A percentile compares a stretch with the other conserved stretches of the same genome.
phyloP scores from a whole-genome alignment of 805 yeast genomes.

The Metschnikowia hibisci region DNA sequence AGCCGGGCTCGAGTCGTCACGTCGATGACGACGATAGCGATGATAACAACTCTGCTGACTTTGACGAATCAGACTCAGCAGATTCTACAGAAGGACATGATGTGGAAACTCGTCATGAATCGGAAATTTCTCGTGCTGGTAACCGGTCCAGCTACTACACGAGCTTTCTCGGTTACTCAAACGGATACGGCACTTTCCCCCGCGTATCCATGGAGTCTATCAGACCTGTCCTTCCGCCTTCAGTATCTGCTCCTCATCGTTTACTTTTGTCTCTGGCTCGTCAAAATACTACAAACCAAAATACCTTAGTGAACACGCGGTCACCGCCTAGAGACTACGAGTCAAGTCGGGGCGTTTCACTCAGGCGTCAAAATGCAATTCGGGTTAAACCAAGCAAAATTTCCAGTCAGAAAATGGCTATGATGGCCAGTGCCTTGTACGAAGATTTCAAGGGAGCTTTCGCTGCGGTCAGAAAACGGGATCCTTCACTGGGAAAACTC shows the following conservation, averaged over 20 bases:
- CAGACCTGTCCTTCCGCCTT: not conserved
- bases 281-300: constrained; percentile 21
- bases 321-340: not conserved
- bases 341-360: constrained; percentile 19
- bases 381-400: constrained; percentile 12
- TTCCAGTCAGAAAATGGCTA: not conserved
- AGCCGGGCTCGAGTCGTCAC: not conserved
- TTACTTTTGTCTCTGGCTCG: constrained; percentile 27
- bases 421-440: constrained; percentile 6
- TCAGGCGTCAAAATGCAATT: constrained; percentile 34
- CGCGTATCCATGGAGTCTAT: not conserved
- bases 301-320: constrained; percentile 12
- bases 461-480: constrained; percentile 4
- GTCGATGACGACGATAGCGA: constrained; percentile 3
- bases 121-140: not conserved
- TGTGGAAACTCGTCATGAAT: too few relatives aligned
- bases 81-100: constrained; percentile 7
- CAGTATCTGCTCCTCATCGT: constrained; percentile 11
- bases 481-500: constrained; percentile 8
- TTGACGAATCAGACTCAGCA: constrained; percentile 7
- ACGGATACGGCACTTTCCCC: constrained; percentile 1
- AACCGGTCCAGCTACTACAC: constrained; percentile 1
- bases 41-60: constrained; percentile 5
- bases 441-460: constrained; percentile 6
- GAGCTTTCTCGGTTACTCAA: not conserved